A percentile compares a stretch with the other conserved stretches of the same genome.
phyloP scores from a whole-genome alignment of 805 yeast genomes.

The Teunomyces funiuensis region DNA sequence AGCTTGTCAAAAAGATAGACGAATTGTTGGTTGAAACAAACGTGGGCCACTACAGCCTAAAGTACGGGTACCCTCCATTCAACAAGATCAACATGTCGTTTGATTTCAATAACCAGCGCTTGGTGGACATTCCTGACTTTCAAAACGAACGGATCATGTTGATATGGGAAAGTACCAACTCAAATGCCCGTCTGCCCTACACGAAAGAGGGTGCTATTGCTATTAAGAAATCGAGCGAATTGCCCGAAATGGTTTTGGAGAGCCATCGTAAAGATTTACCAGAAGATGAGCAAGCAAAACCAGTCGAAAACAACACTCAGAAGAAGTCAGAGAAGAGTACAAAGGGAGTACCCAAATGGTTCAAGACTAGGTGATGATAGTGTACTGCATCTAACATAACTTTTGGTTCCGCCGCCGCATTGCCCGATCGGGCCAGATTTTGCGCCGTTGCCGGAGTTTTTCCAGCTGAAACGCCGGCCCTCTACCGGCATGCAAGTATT shows the following conservation, averaged over 20 bases:
- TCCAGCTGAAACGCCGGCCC: background rate
- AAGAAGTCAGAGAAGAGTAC: background rate
- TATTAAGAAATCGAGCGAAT: conserved; percentile 24
- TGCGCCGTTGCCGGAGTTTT: conserved; percentile 6
- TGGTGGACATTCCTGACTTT: conserved; percentile 31
- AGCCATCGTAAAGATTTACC: conserved; percentile 31
- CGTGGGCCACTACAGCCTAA: conserved; percentile 30
- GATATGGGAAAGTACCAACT: conserved; percentile 31
- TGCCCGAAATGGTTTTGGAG: conserved; percentile 40
- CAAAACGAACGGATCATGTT: conserved; percentile 29
- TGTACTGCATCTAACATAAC: too few species aligned
- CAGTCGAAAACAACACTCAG: background rate
- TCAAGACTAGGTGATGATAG: conserved; percentile 10
- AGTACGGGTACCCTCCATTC: conserved; percentile 41
- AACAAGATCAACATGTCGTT: conserved; percentile 27
- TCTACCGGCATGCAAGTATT: background rate
- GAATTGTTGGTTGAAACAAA: conserved; percentile 27
- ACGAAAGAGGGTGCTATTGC: conserved; percentile 16
- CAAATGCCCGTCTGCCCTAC: conserved; percentile 26
- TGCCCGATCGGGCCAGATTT: background rate
- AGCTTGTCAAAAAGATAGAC: conserved; percentile 37
- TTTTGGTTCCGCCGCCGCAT: too few species aligned
- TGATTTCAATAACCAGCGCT: conserved; percentile 22
- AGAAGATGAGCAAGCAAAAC: conserved; percentile 18
- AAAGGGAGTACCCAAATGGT: conserved; percentile 13